Evolutionary conservation across 1,284 basidiomycete species (phyloP).

Genomic region (Marasmius fiardii): DNA sequence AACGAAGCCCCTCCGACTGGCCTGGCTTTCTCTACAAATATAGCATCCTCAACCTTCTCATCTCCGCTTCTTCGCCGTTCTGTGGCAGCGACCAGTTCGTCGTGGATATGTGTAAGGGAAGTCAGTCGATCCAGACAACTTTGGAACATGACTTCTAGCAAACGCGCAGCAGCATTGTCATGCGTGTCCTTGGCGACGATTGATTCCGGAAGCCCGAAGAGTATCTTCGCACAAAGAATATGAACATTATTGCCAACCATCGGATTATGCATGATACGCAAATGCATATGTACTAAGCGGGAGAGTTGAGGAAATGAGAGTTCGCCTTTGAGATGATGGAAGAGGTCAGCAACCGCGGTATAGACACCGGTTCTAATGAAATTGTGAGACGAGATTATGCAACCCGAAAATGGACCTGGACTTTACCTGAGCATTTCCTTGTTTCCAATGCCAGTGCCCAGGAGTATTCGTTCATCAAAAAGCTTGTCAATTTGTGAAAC

Average conservation of each 20-base stretch:
- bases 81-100: conserved; percentile 47
- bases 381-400: conserved; percentile 12
- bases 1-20: conserved; percentile 75
- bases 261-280: conserved; percentile 88
- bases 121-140: conserved; percentile 87
- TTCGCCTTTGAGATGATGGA: conserved; percentile 89
- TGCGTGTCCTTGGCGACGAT: conserved; percentile 75
- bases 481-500: conserved; percentile 88
- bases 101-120: conserved; percentile 70
- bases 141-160: conserved; percentile 78
- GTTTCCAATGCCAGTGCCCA: conserved; percentile 80
- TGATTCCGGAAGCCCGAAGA: conserved; percentile 87
- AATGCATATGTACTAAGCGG: conserved; percentile 83
- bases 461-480: conserved; percentile 87
- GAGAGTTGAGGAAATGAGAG: conserved; percentile 79
- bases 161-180: conserved; percentile 62
- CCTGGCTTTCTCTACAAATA: conserved; percentile 75
- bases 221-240: conserved; percentile 91
- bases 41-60: conserved; percentile 38
- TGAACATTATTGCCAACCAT: conserved; percentile 82
- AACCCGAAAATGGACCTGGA: conserved; percentile 15
- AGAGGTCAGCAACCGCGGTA: conserved; percentile 88
- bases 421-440: conserved; percentile 78
- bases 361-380: conserved; percentile 74
- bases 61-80: conserved; percentile 50